These are phyloP conservation scores for Tanozyma kutaoensis DNA, from an alignment of 805 yeast species.

Conservation along the genomic window DNA sequence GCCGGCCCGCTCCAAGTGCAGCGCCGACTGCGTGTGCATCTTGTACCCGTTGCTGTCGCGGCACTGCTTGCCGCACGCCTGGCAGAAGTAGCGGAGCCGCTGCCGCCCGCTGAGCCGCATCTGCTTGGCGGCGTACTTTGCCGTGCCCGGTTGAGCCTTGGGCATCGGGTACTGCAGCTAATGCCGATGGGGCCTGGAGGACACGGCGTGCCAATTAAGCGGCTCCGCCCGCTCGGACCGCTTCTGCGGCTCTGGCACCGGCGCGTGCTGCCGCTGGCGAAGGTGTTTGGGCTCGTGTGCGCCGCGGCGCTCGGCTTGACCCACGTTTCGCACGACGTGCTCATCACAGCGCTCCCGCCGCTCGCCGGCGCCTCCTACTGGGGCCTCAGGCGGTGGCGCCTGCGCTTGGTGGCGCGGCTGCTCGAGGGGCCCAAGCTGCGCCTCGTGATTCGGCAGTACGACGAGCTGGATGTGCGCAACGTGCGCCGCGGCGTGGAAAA, in stretches of 20 bases:
- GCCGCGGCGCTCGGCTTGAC: slow-evolving; percentile 14
- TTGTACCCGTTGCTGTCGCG: slow-evolving; percentile 93
- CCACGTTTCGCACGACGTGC: slow-evolving; percentile 21
- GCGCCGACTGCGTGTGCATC: slow-evolving; percentile 74
- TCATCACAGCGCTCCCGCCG: slow-evolving; percentile 26
- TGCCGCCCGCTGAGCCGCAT: slow-evolving; percentile 79
- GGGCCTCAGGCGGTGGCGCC: slow-evolving; percentile 5
- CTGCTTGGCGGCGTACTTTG: slow-evolving; percentile 61
- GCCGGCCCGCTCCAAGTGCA: slow-evolving; percentile 40
- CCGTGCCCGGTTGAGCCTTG: no score
- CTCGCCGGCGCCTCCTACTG: slow-evolving; percentile 14
- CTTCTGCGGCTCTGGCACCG: no score
- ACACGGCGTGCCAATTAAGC: no score
- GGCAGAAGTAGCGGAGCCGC: slow-evolving; percentile 80
- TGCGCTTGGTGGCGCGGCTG: slow-evolving; percentile 7
- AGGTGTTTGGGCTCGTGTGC: slow-evolving; percentile 15
- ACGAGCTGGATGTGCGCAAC: slow-evolving; percentile 16
- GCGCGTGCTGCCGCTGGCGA: no score
- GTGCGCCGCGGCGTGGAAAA: slow-evolving; percentile 22
- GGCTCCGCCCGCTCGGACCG: no score
- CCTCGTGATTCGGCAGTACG: slow-evolving; percentile 14
- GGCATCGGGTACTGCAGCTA: no score
- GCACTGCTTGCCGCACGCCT: slow-evolving; percentile 84
- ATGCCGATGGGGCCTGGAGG: no score
- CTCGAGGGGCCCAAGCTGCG: no score